Conservation (phyloP, 192 early-diverging fungal species). For the Gigaspora rosea region DNA sequence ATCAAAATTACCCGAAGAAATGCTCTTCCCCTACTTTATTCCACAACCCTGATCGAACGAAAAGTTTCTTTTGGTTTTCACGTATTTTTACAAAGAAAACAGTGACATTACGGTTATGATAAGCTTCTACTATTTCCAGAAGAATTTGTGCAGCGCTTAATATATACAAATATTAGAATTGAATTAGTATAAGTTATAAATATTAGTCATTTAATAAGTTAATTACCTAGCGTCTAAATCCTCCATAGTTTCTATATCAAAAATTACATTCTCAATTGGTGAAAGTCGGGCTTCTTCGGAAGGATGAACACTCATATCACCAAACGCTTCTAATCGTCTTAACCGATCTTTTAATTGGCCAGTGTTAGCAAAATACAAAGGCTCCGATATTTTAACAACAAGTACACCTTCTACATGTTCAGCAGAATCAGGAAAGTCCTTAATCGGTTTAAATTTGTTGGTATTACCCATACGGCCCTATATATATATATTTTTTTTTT, state of each 20-base stretch:
- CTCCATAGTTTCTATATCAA: constrained; percentile 90
- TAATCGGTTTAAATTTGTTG: constrained; percentile 76
- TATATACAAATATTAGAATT: neutral
- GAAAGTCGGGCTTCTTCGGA: constrained; percentile 84
- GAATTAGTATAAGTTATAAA: constrained; percentile 1
- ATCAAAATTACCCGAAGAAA: constrained; percentile 59
- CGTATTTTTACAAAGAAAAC: constrained; percentile 92
- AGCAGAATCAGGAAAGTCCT: constrained; percentile 59
- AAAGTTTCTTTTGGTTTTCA: constrained; percentile 66
- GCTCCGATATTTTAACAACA: constrained; percentile 90
- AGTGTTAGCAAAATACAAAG: constrained; percentile 95
- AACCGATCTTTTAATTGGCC: constrained; percentile 95
- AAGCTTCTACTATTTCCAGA: constrained; percentile 86
- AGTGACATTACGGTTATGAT: constrained; percentile 74
- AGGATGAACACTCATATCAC: constrained; percentile 93
- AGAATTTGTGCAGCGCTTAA: constrained; percentile 68
- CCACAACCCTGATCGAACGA: constrained; percentile 72
- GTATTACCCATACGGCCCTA: constrained; percentile 56
- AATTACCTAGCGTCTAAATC: constrained; percentile 88
- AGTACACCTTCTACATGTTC: constrained; percentile 83
- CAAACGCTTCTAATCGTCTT: constrained; percentile 90
- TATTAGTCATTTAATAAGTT: neutral
- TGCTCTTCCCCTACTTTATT: constrained; percentile 62
- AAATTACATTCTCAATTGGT: constrained; percentile 77
- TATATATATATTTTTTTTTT: neutral